phyloP scores from a whole-genome alignment of 2,329 filamentous ascomycete genomes.

The Tolypocladium tundrense region DNA sequence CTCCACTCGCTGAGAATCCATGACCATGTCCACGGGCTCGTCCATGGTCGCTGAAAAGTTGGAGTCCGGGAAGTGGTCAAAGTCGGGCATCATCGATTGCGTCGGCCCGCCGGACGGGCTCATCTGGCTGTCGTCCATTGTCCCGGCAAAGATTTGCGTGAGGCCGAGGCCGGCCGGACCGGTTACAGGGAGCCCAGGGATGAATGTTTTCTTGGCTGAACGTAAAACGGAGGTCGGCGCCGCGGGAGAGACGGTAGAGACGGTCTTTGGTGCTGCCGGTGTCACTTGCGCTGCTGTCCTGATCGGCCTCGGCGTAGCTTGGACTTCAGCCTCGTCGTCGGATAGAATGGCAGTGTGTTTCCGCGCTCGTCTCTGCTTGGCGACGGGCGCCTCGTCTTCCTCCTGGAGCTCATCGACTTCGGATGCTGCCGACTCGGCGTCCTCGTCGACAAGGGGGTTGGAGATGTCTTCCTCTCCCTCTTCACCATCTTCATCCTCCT shows the following conservation, averaged over 20 bases:
- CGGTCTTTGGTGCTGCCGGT: slow-evolving; percentile 28
- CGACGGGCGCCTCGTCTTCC: slow-evolving; percentile 28
- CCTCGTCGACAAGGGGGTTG: slow-evolving; percentile 26
- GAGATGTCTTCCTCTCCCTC: slow-evolving; percentile 22
- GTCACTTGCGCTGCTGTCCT: slow-evolving; percentile 31
- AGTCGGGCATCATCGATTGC: slow-evolving; percentile 44
- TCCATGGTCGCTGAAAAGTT: slow-evolving; percentile 53
- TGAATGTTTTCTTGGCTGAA: slow-evolving; percentile 58
- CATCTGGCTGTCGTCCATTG: slow-evolving; percentile 59
- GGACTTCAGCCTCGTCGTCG: slow-evolving; percentile 42
- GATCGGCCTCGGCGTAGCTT: slow-evolving; percentile 36
- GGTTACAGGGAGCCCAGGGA: slow-evolving; percentile 54
- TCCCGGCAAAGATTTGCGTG: slow-evolving; percentile 85
- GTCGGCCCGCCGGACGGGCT: slow-evolving; percentile 19
- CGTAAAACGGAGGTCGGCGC: slow-evolving; percentile 55
- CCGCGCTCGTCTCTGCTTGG: slow-evolving; percentile 35
- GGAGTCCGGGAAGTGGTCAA: slow-evolving; percentile 46
- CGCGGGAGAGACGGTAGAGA: slow-evolving; percentile 41
- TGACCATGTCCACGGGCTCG: slow-evolving; percentile 35
- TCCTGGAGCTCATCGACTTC: slow-evolving; percentile 20
- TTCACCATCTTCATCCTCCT: slow-evolving; percentile 21
- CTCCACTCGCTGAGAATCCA: slow-evolving; percentile 31
- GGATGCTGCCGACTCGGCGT: slow-evolving; percentile 24
- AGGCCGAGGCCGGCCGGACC: slow-evolving; percentile 60
- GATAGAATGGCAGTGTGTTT: slow-evolving; percentile 46